Evolutionary conservation across 192 early-diverging fungal genomes (phyloP), one percentile per base, ranked within the genome.

Genomic region (Bifiguratus adelaidae): DNA sequence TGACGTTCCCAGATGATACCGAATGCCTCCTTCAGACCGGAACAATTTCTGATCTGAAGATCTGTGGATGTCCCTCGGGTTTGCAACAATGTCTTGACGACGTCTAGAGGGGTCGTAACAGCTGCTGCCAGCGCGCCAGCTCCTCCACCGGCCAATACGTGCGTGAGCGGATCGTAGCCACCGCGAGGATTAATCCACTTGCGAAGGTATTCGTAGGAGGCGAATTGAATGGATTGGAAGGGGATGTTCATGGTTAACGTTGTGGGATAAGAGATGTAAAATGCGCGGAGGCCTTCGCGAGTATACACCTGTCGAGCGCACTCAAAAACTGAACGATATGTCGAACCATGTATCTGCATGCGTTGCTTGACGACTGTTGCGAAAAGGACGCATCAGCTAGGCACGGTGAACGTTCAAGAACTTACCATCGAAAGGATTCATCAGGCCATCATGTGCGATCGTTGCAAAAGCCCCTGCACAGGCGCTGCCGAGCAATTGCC

Each of bases 341-440:
- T 63, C 0, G 89, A 76, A 27, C 80, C 81, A 4, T 77, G 77
- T 15, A 93, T 65, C 64, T 97, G 94, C 89, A 95, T 91, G 24
- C 94, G 76, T 63, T 97, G 94, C 58, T 97, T 97, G 61, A 94
- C 73, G 13, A 97, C 71, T 82, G 50, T n/a, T n/a, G n/a, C n/a
- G n/a, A n/a, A n/a, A n/a, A n/a, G n/a, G n/a, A n/a, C n/a, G n/a
- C n/a, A n/a, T n/a, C n/a, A n/a, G n/a, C n/a, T n/a, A n/a, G n/a
- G n/a, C n/a, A n/a, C n/a, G n/a, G n/a, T n/a, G n/a, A n/a, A n/a
- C n/a, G n/a, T n/a, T n/a, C n/a, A n/a, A 34, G 26, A 19, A 47
- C 67, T 37, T 53, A 81, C 79, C 93, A 63, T 98, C 95, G 67
- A 98, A 98, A 9, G 95, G 95, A 55, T 89, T 98, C 85, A 93